Conservation (phyloP, 116 monocot species). For the Phalaenopsis hybrid region DNA sequence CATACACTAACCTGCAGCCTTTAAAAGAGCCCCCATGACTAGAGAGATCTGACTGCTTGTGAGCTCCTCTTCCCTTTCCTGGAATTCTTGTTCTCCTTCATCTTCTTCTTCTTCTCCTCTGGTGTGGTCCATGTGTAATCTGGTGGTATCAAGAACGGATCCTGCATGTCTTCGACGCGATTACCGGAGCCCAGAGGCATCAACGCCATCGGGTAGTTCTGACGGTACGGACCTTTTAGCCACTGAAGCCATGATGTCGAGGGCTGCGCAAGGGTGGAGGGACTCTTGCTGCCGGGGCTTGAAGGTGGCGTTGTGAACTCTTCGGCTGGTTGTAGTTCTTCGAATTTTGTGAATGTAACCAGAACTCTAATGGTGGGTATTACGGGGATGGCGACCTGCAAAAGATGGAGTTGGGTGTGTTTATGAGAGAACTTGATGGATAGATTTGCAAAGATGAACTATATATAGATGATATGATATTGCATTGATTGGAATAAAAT, state of each 20-base stretch:
- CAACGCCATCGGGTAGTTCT: background rate
- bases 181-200: constrained; percentile 17
- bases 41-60: constrained; percentile 15
- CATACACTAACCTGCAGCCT: too few relatives aligned
- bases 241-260: constrained; percentile 76
- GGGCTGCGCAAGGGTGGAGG: constrained; percentile 7
- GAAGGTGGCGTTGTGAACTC: constrained; percentile 75
- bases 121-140: constrained; percentile 82
- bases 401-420: background rate
- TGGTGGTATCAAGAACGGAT: constrained; percentile 67
- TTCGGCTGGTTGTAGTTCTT: constrained; percentile 57
- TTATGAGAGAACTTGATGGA: background rate
- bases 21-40: constrained; percentile 1
- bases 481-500: background rate
- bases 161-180: constrained; percentile 60
- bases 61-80: constrained; percentile 46
- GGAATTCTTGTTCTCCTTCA: constrained; percentile 59
- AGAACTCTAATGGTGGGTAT: constrained; percentile 74
- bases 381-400: constrained; percentile 85
- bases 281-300: constrained; percentile 47
- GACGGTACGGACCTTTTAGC: constrained; percentile 57
- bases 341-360: constrained; percentile 80
- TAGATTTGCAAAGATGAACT: background rate
- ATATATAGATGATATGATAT: background rate
- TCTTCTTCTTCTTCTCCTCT: constrained; percentile 78